Conservation (phyloP, 2,329 filamentous ascomycete species). For the Colletotrichum noveboracense region DNA sequence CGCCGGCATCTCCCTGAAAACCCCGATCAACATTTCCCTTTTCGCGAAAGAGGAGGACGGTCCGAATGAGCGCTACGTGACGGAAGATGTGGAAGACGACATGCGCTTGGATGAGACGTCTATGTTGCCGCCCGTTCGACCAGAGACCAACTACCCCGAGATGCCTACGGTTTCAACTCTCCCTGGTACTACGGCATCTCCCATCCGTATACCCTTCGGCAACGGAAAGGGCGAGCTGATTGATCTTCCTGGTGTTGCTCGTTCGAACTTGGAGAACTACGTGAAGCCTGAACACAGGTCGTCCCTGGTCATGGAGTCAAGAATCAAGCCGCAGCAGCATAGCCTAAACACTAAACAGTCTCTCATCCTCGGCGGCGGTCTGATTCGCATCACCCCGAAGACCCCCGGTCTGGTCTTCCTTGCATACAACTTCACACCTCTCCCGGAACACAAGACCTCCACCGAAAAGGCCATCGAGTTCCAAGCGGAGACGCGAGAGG, state of each 20-base stretch:
- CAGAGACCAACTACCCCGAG: constrained; percentile 76
- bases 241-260: constrained; percentile 85
- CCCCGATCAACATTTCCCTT: constrained; percentile 15
- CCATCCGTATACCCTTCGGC: constrained; percentile 91
- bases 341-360: constrained; percentile 79
- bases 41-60: constrained; percentile 17
- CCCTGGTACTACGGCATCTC: constrained; percentile 92
- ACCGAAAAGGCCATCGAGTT: constrained; percentile 81
- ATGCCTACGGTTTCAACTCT: constrained; percentile 88
- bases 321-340: constrained; percentile 75
- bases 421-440: constrained; percentile 84
- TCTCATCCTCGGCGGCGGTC: constrained; percentile 81
- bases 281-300: constrained; percentile 70
- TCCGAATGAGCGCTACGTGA: background rate
- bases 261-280: constrained; percentile 74
- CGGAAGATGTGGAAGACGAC: constrained; percentile 25
- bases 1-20: background rate
- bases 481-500: constrained; percentile 66
- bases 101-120: constrained; percentile 44
- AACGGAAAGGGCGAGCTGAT: constrained; percentile 87
- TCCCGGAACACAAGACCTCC: constrained; percentile 76
- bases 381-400: constrained; percentile 85
- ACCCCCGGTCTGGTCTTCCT: constrained; percentile 71
- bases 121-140: constrained; percentile 78
- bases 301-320: constrained; percentile 78